Percentiles rank a stretch among this genome's conserved stretches.
These are phyloP conservation scores for Onygenales sp. DNA, from an alignment of 2,329 filamentous ascomycete genomes.

Conservation along the genomic window DNA sequence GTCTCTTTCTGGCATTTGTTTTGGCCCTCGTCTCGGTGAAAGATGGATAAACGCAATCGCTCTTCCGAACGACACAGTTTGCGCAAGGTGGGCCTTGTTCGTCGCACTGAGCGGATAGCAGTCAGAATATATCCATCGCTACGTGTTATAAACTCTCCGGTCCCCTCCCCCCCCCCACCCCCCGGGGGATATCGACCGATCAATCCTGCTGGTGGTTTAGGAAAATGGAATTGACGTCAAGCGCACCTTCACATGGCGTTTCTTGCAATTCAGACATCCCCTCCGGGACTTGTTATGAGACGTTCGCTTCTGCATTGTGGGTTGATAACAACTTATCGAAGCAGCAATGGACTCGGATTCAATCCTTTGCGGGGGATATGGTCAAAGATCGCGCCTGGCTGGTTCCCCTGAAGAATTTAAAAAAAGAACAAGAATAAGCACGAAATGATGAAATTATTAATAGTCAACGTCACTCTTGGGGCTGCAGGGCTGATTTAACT, in stretches of 20 bases:
- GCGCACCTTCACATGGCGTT: conserved; percentile 2
- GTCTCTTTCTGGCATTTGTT: background rate
- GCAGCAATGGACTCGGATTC: background rate
- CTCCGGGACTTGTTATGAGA: conserved; percentile 4
- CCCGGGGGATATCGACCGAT: no score
- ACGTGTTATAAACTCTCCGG: no score
- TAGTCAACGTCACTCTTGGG: background rate
- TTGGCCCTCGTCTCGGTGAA: background rate
- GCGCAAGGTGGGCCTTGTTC: conserved; percentile 11
- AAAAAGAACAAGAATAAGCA: no score
- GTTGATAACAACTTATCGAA: background rate
- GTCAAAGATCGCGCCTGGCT: no score
- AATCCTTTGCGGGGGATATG: no score
- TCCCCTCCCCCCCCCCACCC: no score
- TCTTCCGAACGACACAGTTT: conserved; percentile 9
- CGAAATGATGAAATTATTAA: no score
- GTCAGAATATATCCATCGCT: background rate
- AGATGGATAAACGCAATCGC: conserved; percentile 8
- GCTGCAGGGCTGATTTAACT: conserved; percentile 1
- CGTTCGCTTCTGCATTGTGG: conserved; percentile 2
- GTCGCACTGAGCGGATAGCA: conserved; percentile 5
- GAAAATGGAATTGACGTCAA: background rate
- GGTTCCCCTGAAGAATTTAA: no score
- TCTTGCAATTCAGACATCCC: conserved; percentile 3
- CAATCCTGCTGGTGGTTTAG: no score